Base-by-base conservation (phyloP, 257 asterid genomes). In the Fraxinus anomala region DNA sequence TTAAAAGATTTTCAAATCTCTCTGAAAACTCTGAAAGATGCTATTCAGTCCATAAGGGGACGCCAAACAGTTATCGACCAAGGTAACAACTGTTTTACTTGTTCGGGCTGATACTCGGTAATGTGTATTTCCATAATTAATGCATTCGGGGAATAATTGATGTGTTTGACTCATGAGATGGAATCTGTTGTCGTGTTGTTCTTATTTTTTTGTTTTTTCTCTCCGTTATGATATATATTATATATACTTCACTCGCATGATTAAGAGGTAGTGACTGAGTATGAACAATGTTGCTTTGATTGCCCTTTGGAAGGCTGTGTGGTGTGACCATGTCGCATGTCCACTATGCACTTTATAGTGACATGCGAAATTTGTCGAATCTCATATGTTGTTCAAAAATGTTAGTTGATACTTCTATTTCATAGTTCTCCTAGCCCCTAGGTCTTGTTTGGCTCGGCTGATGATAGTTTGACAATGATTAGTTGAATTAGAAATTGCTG, bases 51-150 rank as follows among this genome's bases (percentile, higher is more conserved):
- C 37, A 85, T 96, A 72, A 88, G 99, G 86, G 99, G 99, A 68
- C 91, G 86, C 77, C 99, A 96, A 78, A 93, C 87, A 42, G 98
- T 96, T 74, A 92, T 88, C 51, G 99, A 96, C 85, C 99, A 96
- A 89, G 98, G 99, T 91, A 80, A 36, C 70, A 39, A 33, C 21
- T 34, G 47, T 39, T 75, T 34, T 68, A 9, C 21, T 37, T 40
- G 10, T 78, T 76, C 74, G 47, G 30, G 42, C 40, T 61, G 19
- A 28, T 78, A 28, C 66, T 28, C 70, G 3, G 39, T 65, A 11
- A 17, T 13, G 4, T 30, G 33, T 19, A 19, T 73, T 40, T 77
- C 73, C 23, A 17, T 54, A 24, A 14, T 70, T 49, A 59, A 17
- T 61, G 16, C 13, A 23, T 23, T 23, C 16, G 3, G 68, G 30